phyloP scores from a whole-genome alignment of 129 eudicot species.

The Flaveria ramosissima region DNA sequence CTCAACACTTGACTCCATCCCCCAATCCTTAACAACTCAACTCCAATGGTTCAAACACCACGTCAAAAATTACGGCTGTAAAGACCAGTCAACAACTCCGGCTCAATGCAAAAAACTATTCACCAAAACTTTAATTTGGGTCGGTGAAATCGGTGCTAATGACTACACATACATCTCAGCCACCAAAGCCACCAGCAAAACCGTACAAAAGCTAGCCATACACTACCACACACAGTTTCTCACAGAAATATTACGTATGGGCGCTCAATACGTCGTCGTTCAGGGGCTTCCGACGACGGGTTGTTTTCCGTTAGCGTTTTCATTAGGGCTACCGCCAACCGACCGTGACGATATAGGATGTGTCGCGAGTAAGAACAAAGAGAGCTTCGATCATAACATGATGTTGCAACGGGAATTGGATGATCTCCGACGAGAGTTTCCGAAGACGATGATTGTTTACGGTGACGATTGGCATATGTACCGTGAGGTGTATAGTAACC shows the following conservation, averaged over 20 bases:
- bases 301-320: slow-evolving; percentile 23
- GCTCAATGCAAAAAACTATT: slow-evolving; percentile 27
- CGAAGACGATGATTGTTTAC: slow-evolving; percentile 33
- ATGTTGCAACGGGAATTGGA: slow-evolving; percentile 22
- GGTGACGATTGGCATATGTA: slow-evolving; percentile 39
- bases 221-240: slow-evolving; percentile 15
- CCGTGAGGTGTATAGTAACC: slow-evolving; percentile 23
- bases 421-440: slow-evolving; percentile 13
- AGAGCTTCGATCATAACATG: slow-evolving; percentile 34
- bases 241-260: slow-evolving; percentile 32
- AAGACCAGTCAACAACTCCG: slow-evolving; percentile 18
- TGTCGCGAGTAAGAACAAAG: slow-evolving; percentile 30
- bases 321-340: not conserved
- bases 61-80: slow-evolving; percentile 25
- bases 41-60: slow-evolving; percentile 33
- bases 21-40: slow-evolving; percentile 33
- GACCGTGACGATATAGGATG: slow-evolving; percentile 38
- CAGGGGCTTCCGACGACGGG: slow-evolving; percentile 47
- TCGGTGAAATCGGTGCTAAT: slow-evolving; percentile 42
- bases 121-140: slow-evolving; percentile 38
- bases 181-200: slow-evolving; percentile 15
- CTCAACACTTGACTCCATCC: slow-evolving; percentile 16
- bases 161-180: slow-evolving; percentile 35
- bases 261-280: slow-evolving; percentile 42
- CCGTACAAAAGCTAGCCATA: slow-evolving; percentile 35